Base-by-base conservation (phyloP, 2,329 filamentous ascomycete genomes). In the Aureobasidium lini region DNA sequence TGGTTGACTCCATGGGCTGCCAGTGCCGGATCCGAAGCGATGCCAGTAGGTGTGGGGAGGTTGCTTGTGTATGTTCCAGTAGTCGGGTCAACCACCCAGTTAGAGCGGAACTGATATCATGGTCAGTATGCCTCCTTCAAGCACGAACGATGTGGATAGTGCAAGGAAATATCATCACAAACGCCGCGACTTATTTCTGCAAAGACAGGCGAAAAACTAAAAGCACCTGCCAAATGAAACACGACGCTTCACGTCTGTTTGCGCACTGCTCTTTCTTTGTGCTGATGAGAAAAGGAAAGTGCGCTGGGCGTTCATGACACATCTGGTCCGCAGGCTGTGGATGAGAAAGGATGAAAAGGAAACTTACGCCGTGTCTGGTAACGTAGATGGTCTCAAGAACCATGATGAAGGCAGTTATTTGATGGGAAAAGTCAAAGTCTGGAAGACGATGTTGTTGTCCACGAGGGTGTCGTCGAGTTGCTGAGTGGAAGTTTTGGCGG, bases 1-100 rank as follows among this genome's bases (percentile, higher is more conserved):
- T 99, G 94, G 54, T 84, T 80, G 42, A 95, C 87, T 60, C 94
- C 94, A 69, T 97, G 87, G 23, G 89, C 85, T 7, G 92, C 91
- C 66, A 99, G 81, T 9, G 90, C 86, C 47, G 92, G 92, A 70
- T 99, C 94, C 29, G 88, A 88, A 4, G 92, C 81, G 64, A 96
- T 91, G 57, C 89, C 89, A 6, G 94, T 97, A 0, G 94, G 93
- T 39, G 89, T 90, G 43, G 81, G 84, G 64, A 94, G 84, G 61
- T 79, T 79, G 28, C 88, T 79, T 57, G 81, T 82, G 77, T 97
- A 97, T 66, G 80, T 81, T 57, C 94, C 93, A 39, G 89, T 93
- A 62, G 81, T 76, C 47, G 85, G 84, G 74, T 97, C 86, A 62
- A 97, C 89, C 44, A 84, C 84, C 90, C 92, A 97, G 71, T 88